Evolutionary conservation across 78 protist genomes (phyloP), one percentile per base, ranked within the genome.

Genomic region (Isochrysis galbana): DNA sequence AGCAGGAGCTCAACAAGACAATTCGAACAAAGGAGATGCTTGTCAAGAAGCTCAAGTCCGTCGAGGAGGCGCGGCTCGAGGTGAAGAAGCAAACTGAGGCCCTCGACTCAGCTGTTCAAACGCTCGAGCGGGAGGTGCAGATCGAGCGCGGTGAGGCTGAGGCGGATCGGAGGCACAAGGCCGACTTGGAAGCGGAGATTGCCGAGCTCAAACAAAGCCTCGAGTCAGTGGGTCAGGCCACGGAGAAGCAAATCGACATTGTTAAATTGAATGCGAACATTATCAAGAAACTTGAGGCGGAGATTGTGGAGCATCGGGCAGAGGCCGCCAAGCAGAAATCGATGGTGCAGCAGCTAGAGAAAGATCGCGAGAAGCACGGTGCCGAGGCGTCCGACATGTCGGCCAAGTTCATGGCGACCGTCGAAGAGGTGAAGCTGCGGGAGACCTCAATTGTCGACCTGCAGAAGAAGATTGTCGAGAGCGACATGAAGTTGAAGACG

Each of bases 391-490:
- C 91, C 21, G 96, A 93, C 74, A 90, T 93, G 83, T 34, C 48
- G 19, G 67, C 88, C 34, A 92, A 87, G 96, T 74, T 74, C 69
- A 87, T 74, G n/a, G 90, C 96, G 93, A 92, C 96, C 38, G 78
- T 94, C 51, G 97, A 97, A 92, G 96, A 97, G 91, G 70, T 87
- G 45, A 46, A 87, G 91, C 36, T 90, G 26, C 44, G 94, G 23
- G 95, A 93, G 51, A 74, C 80, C 95, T 25, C 23, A 39, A 80
- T 92, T 42, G 10, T 80, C 67, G 98, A 96, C 72, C 83, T 93
- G 32, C 94, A 97, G 93, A 95, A 96, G 94, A 45, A 91, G 92
- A 93, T 96, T 55, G 93, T 69, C n/a, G 98, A 96, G 48, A 92
- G 87, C 1, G 95, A 96, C 94, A 55, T n/a, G 69, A 92, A 93